Evolutionary conservation across 2,329 filamentous ascomycete genomes (phyloP), one percentile per base, ranked within the genome.

Genomic region (Fusarium mexicanum): DNA sequence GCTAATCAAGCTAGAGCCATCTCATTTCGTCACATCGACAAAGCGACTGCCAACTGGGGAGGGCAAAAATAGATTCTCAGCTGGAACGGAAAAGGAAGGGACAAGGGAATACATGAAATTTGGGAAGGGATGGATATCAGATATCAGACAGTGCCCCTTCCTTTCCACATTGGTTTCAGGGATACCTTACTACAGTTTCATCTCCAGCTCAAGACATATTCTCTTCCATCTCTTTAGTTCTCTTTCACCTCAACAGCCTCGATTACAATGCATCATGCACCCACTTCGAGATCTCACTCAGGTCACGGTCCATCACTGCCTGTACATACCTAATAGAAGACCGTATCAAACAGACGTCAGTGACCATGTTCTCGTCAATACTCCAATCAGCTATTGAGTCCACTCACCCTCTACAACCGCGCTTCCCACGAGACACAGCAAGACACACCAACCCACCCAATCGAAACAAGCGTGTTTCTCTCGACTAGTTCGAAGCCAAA

Each of bases 401-500:
- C 71, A 68, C 71, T 72, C 71, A 74, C 71, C 59, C 71, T 47
- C 64, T 63, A 35, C 33, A 43, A 55, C 50, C 53, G 50, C 50
- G 44, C 71, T 74, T 72, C 71, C 72, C 71, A 74, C 67, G 67
- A 72, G 71, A 74, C 71, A 73, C 47, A 51, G 53, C 62, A 68
- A 57, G 71, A 74, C 71, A 74, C 61, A 74, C 61, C 67, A 66
- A 26, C 61, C 71, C 63, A 64, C 71, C 67, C 31, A 72, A 51
- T 73, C 71, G 61, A 73, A 57, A 50, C 63, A 74, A 72, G 71
- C 63, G 71, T 69, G 63, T 55, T 72, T 65, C 63, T 74, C 68
- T 61, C 54, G 37, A 68, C 71, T 74, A 73, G 71, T 46, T 57
- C 58, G 71, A 74, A 74, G 67, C 71, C 71, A 74, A 74, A 74